Evolutionary conservation across 2,329 filamentous ascomycete species (phyloP).

Genomic region (Talaromyces sp.): DNA sequence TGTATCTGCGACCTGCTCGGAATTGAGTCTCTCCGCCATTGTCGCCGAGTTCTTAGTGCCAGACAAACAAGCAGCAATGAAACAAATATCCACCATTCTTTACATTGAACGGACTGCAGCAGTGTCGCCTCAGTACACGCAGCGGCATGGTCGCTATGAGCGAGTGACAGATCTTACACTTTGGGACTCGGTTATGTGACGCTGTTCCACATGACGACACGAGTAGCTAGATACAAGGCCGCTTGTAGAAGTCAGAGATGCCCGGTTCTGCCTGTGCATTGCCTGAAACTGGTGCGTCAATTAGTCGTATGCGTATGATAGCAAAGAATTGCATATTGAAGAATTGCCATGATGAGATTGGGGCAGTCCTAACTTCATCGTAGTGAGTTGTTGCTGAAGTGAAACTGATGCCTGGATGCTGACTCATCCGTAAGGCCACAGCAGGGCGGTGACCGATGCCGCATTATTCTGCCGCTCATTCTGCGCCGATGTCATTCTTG

Average conservation of each 20-base stretch:
- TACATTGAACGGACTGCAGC: no score
- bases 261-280: neutral
- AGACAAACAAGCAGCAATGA: no score
- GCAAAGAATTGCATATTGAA: neutral
- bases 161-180: neutral
- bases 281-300: neutral
- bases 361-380: neutral
- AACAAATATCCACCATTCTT: no score
- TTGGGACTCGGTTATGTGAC: neutral
- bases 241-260: neutral
- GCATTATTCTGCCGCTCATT: constrained; percentile 11
- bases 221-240: neutral
- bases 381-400: no score
- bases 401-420: neutral
- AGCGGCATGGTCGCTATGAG: neutral
- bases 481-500: constrained; percentile 7
- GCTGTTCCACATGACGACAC: constrained; percentile 2
- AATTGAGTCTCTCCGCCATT: no score
- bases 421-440: constrained; percentile 10
- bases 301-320: neutral
- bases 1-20: no score
- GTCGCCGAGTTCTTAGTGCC: no score
- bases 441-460: constrained; percentile 10
- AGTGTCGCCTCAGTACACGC: no score
- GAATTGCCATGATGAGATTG: no score